These are phyloP conservation scores for Macrolepiota fuliginosa DNA, from an alignment of 768 basidiomycete genomes.

Conservation along the genomic window DNA sequence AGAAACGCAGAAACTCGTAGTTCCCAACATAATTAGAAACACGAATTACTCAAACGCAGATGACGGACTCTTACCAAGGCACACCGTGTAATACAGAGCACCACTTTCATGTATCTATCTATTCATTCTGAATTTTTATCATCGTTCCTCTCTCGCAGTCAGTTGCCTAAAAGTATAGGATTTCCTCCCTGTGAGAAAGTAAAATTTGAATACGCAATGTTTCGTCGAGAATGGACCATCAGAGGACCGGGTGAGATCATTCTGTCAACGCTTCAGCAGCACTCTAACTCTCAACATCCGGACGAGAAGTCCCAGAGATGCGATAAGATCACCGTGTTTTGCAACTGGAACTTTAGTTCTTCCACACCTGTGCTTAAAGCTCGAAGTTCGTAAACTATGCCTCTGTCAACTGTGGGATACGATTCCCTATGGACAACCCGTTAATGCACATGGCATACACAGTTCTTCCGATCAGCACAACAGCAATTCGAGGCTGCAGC, in stretches of 20 bases:
- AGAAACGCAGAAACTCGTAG: background rate
- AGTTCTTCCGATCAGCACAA: too few relatives aligned
- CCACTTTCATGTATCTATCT: background rate
- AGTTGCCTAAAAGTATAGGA: background rate
- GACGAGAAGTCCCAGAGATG: background rate
- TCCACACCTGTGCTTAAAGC: background rate
- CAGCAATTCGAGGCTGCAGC: too few relatives aligned
- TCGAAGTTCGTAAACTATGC: background rate
- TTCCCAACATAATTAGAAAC: background rate
- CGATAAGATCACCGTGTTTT: background rate
- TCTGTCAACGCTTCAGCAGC: background rate
- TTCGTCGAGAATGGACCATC: too few relatives aligned
- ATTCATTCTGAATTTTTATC: background rate
- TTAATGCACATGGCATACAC: too few relatives aligned
- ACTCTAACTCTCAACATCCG: background rate
- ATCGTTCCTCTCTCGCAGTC: background rate
- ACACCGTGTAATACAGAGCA: background rate
- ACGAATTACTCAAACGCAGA: background rate
- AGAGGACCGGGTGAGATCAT: too few relatives aligned
- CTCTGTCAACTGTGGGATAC: too few relatives aligned
- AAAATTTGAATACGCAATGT: too few relatives aligned
- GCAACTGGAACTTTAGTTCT: background rate
- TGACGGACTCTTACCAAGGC: background rate
- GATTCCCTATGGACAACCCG: too few relatives aligned
- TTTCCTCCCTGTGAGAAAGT: background rate